Evolutionary conservation across 495 filamentous ascomycete genomes (phyloP).

Genomic region (Lasiosphaeris hirsuta): DNA sequence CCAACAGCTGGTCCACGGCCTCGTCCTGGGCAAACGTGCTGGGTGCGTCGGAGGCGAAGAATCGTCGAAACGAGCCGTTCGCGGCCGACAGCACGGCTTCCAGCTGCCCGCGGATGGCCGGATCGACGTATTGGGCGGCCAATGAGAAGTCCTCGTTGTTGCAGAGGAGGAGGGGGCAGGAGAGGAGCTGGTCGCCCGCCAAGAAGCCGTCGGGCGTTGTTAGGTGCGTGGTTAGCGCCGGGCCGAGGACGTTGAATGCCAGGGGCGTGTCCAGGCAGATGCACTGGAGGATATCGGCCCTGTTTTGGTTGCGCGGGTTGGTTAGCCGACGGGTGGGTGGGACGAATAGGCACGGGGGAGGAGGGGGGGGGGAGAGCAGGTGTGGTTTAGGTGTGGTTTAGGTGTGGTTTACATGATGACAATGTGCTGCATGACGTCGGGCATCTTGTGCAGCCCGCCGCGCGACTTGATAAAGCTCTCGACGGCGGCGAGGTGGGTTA

Average conservation of each 20-base stretch:
- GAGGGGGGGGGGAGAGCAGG: too few relatives aligned
- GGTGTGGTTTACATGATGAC: constrained; percentile 1
- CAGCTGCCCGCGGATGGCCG: neutral
- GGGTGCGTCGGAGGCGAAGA: neutral
- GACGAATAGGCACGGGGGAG: too few relatives aligned
- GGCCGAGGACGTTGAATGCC: constrained; percentile 3
- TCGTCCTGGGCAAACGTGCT: neutral
- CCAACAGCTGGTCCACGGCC: neutral
- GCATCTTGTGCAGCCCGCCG: constrained; percentile 6
- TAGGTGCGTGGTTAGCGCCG: neutral
- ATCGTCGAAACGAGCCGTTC: neutral
- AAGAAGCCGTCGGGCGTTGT: neutral
- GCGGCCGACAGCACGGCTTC: neutral
- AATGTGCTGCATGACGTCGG: constrained; percentile 12
- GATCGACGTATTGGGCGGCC: neutral
- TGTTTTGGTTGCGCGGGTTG: neutral
- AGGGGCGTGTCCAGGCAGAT: constrained; percentile 5
- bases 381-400: too few relatives aligned
- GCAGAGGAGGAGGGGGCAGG: constrained; percentile 3
- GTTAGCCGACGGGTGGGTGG: neutral
- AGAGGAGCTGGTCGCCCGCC: constrained; percentile 1
- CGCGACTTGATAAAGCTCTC: constrained; percentile 11
- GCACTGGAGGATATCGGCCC: constrained; percentile 7
- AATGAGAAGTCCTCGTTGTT: constrained; percentile 4
- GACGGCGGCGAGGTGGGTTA: constrained; percentile 8